Evolutionary conservation across 2,329 filamentous ascomycete genomes (phyloP), one percentile per base, ranked within the genome.

Genomic region (Aspergillus niger): DNA sequence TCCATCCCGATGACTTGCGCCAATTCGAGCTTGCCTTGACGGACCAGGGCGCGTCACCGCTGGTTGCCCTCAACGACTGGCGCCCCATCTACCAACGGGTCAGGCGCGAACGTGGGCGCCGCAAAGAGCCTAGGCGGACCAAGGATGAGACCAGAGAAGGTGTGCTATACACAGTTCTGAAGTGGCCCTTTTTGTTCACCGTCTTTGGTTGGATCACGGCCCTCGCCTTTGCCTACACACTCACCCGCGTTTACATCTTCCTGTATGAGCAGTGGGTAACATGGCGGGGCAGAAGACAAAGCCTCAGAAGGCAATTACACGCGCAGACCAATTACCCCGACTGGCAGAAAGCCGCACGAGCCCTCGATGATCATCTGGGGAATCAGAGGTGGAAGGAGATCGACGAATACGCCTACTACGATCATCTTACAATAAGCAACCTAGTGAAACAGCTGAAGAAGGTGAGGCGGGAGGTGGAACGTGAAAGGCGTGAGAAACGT

Each of bases 31-130:
- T 85, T 61, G 94, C 94, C 7, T 84, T 97, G 8, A 85, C 87
- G n/a, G 91, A 91, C 1, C 92, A 93, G 0, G 92, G 96, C 63
- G 86, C 86, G 1, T 83, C 89, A 43, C 87, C 90, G 38, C 87
- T 98, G 69, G 91, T 91, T 3, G 94, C 95, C 43, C 87, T 96
- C 72, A 96, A 96, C 75, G 95, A 99, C 80, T 99, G 95, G 95
- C 89, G 91, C 15, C 95, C 95, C 0, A 86, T 98, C 11, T 89
- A 90, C 67, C 86, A 94, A 72, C 88, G 85, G 59, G 83, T 93
- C 22, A 81, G 82, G 60, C 79, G 74, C 74, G 76, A 70, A 64
- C 75, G 72, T 67, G 65, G 66, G 39, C 72, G 85, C 30, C 83
- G 83, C 36, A 79, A 76, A 60, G 62, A 64, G 15, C 73, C 76